Conservation (phyloP, 148 eudicot genomes). For the Simmondsia chinensis region DNA sequence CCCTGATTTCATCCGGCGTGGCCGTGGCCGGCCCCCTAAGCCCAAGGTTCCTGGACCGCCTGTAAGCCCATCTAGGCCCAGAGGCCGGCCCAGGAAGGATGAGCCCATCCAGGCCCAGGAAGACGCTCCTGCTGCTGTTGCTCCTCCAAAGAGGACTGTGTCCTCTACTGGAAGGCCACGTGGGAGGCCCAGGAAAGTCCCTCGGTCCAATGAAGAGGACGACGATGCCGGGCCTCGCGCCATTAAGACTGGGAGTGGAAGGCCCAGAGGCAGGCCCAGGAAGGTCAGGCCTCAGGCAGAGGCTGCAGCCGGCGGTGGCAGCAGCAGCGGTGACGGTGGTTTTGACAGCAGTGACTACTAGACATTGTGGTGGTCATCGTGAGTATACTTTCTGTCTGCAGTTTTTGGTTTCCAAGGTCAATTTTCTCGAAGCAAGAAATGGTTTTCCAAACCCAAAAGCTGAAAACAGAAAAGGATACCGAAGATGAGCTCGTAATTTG, state of each 20-base stretch:
- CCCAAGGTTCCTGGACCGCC: slow-evolving; percentile 22
- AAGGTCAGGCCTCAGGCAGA: slow-evolving; percentile 25
- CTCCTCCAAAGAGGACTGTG: slow-evolving; percentile 9
- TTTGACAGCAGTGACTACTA: no score
- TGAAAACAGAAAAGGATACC: no score
- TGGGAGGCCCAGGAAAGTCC: slow-evolving; percentile 3
- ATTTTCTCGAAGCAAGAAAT: no score
- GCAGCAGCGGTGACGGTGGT: no score
- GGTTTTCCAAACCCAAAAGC: no score
- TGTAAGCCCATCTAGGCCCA: slow-evolving; percentile 10
- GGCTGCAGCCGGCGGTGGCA: no score
- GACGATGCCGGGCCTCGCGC: neutral
- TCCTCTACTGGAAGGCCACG: slow-evolving; percentile 12
- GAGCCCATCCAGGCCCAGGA: slow-evolving; percentile 8
- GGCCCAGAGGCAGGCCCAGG: slow-evolving; percentile 30
- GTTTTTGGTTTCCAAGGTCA: no score
- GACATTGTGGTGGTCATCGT: no score
- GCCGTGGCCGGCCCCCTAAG: slow-evolving; percentile 40
- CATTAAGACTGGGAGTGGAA: neutral
- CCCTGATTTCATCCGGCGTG: slow-evolving; percentile 36
- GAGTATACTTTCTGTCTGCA: no score
- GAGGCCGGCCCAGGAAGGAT: slow-evolving; percentile 27
- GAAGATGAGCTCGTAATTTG: no score
- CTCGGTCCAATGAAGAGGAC: neutral
- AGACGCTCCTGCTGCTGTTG: neutral